Percentiles rank a stretch among this genome's conserved stretches.
phyloP scores from a whole-genome alignment of 768 basidiomycete species.

The Mycena leptocephala region DNA sequence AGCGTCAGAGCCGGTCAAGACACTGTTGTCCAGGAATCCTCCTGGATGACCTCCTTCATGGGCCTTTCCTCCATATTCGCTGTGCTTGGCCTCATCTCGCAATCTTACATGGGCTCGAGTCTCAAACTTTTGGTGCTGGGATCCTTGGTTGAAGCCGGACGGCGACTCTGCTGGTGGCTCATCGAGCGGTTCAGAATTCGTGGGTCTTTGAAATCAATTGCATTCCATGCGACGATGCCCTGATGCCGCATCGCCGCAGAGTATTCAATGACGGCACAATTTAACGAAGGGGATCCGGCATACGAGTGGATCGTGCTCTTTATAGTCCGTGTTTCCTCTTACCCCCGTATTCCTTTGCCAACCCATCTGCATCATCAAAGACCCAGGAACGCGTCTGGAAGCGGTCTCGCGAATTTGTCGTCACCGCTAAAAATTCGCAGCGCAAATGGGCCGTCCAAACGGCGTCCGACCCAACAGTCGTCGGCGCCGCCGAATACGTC shows the following conservation, averaged over 20 bases:
- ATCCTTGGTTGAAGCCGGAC: slow-evolving; percentile 22
- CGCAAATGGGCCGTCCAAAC: slow-evolving; percentile 56
- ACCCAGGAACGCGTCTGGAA: slow-evolving; percentile 62
- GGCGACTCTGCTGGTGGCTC: slow-evolving; percentile 42
- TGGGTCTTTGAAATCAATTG: slow-evolving; percentile 39
- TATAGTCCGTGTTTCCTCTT: slow-evolving; percentile 45
- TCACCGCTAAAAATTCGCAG: slow-evolving; percentile 56
- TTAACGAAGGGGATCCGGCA: slow-evolving; percentile 59
- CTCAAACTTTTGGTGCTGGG: slow-evolving; percentile 27
- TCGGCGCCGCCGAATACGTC: slow-evolving; percentile 57
- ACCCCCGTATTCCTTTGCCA: neutral
- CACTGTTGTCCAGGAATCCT: neutral
- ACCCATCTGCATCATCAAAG: slow-evolving; percentile 40
- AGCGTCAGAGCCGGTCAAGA: neutral
- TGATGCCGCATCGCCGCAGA: slow-evolving; percentile 44
- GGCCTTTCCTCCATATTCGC: slow-evolving; percentile 30
- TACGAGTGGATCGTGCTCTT: slow-evolving; percentile 67
- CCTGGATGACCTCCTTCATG: slow-evolving; percentile 33
- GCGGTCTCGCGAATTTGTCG: slow-evolving; percentile 57
- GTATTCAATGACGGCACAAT: slow-evolving; percentile 62
- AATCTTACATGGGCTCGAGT: slow-evolving; percentile 27
- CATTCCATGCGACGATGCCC: neutral
- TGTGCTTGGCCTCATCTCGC: slow-evolving; percentile 16
- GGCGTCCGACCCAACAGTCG: slow-evolving; percentile 32
- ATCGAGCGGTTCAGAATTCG: slow-evolving; percentile 56